These are phyloP conservation scores for Sanghuangporus baumii DNA, from an alignment of 1,284 basidiomycete genomes.

Conservation along the genomic window DNA sequence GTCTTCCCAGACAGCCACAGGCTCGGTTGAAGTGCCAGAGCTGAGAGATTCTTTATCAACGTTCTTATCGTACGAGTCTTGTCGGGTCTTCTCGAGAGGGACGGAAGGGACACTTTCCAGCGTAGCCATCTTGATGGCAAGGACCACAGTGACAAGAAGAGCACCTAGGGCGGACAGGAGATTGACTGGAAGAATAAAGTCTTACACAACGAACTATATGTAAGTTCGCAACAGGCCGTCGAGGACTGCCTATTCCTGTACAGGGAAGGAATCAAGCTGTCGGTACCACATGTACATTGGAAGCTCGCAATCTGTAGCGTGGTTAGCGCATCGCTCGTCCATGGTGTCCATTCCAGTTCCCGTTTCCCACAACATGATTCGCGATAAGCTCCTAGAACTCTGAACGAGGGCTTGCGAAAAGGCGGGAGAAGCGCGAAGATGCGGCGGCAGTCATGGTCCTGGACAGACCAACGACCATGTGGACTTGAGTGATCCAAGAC, in stretches of 20 bases:
- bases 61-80: slow-evolving; percentile 13
- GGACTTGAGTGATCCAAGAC: background rate
- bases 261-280: no score
- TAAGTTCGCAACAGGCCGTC: no score
- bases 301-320: background rate
- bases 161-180: background rate
- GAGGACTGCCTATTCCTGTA: no score
- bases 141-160: background rate
- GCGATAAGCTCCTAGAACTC: background rate
- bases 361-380: background rate
- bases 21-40: background rate
- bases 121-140: background rate
- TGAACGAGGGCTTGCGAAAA: background rate
- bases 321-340: background rate
- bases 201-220: background rate
- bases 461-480: background rate
- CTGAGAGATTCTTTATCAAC: background rate
- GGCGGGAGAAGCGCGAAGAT: background rate
- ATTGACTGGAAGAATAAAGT: background rate
- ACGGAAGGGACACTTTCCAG: background rate
- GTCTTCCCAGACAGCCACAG: slow-evolving; percentile 14
- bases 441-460: background rate
- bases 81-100: background rate
- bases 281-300: no score
- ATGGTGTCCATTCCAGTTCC: background rate